Conservation (phyloP, 192 early-diverging fungal species). For the Backusella sp. region DNA sequence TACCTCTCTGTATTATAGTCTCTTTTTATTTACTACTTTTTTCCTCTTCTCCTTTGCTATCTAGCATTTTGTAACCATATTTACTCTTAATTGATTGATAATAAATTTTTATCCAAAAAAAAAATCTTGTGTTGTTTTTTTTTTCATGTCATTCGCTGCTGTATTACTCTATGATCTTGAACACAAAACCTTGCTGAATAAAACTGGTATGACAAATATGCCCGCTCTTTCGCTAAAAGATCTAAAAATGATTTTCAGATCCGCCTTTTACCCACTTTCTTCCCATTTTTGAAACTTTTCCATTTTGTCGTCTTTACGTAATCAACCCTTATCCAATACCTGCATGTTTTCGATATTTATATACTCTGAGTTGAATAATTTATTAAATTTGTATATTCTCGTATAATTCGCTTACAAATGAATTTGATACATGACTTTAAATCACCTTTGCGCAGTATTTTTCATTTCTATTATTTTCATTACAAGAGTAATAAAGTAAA, state of each 20-base stretch:
- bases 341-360: not conserved
- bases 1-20: constrained; percentile 1
- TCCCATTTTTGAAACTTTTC: not conserved
- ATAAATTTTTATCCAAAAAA: not conserved
- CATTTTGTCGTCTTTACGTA: not conserved
- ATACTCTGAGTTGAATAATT: not conserved
- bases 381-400: not conserved
- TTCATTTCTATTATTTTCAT: too few relatives aligned
- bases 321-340: not conserved
- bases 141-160: not conserved
- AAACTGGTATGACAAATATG: not conserved
- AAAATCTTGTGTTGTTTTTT: not conserved
- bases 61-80: constrained; percentile 1
- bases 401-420: too few relatives aligned
- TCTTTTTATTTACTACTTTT: not conserved
- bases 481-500: too few relatives aligned
- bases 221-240: not conserved
- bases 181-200: not conserved
- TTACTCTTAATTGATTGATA: not conserved
- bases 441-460: too few relatives aligned
- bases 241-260: not conserved
- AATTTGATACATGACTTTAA: too few relatives aligned
- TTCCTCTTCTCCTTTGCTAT: not conserved
- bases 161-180: not conserved
- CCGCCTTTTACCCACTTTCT: not conserved